Conservation (phyloP, 768 basidiomycete genomes). For the Auricularia cornea region DNA sequence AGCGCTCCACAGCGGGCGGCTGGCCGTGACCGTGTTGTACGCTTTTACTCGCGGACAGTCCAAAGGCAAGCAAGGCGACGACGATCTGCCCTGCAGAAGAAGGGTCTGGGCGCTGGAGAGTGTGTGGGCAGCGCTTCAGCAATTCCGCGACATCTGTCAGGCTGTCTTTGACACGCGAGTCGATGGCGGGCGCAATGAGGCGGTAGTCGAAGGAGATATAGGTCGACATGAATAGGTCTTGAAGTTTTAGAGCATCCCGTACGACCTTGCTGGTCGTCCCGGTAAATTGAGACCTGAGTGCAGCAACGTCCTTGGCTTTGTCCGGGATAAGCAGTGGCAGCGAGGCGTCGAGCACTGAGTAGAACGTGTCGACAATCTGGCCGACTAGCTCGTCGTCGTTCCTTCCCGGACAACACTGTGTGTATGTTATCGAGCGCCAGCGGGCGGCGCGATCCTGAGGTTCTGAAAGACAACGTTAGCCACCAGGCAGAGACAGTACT, state of each 20-base stretch:
- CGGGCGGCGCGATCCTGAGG: background rate
- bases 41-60: background rate
- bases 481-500: too few species aligned
- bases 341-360: background rate
- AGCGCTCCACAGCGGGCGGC: background rate
- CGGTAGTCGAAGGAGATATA: background rate
- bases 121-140: background rate
- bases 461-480: background rate
- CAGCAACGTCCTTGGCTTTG: background rate
- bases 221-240: background rate
- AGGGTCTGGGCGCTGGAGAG: background rate
- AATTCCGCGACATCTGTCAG: background rate
- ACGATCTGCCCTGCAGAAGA: background rate
- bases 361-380: background rate
- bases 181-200: background rate
- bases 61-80: background rate
- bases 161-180: background rate
- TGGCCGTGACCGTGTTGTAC: background rate
- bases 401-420: background rate
- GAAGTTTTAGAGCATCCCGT: background rate
- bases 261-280: background rate
- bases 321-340: background rate
- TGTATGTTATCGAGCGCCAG: background rate
- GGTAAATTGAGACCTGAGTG: background rate
- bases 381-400: background rate